Base-by-base conservation (phyloP, 2,329 filamentous ascomycete genomes). In the Diplodia scrobiculata region DNA sequence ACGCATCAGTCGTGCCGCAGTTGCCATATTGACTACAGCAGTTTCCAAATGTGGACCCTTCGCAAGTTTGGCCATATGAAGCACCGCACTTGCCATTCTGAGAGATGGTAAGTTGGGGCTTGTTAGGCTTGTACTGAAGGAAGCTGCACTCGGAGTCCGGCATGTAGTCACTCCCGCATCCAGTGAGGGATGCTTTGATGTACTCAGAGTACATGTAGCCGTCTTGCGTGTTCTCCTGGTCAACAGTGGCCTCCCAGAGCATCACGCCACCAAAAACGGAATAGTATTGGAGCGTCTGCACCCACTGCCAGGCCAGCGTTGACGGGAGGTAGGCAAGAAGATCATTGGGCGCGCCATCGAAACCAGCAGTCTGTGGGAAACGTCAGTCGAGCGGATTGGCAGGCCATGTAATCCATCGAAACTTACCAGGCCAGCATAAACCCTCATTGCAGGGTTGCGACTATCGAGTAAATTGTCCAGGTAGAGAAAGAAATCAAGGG, bases 241-340 rank as follows among this genome's bases (percentile, higher is more conserved):
- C 80, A 11, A 78, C 77, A 1, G 82, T 84, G 5, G 84, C 82
- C 63, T 86, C 84, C 83, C 83, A 87, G 5, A 87, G 72, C 84
- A 87, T 87, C 48, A 86, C 77, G 75, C 86, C 86, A 48, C 84
- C 85, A 69, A 87, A 87, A 1, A 73, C 75, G 25, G 76, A 66
- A 1, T 77, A 73, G 67, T 79, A 77, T 25, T 76, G 72, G 68
- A 73, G 73, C 41, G 71, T 72, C 68, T 78, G 78, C 27, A 86
- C 74, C 63, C 87, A 69, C 2, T 71, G 70, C 63, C 80, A 73
- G 2, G 80, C 83, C 67, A 86, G 79, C 0, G 70, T 66, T 0
- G 82, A 81, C 1, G 72, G 73, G 17, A 87, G 73, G 71, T 86
- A 87, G 70, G 78, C 79, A 0, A 72, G n/a, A 74, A 69, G 25